Conservation (phyloP, 129 eudicot species). For the Heracleum sosnowskyi region DNA sequence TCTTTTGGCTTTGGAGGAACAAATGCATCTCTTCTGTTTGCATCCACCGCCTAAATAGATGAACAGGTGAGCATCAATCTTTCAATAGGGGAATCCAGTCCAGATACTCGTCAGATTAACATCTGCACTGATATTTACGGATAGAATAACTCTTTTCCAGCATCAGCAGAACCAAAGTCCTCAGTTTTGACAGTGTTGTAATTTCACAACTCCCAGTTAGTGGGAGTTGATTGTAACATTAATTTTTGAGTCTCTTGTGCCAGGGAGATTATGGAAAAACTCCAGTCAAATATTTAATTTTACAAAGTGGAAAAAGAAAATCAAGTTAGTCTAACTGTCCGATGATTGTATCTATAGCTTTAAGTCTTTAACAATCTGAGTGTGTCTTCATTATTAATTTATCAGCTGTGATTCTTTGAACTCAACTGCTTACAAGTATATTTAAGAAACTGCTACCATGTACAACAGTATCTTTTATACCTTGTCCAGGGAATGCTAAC, state of each 20-base stretch:
- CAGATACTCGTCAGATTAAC: not conserved
- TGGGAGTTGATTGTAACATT: not conserved
- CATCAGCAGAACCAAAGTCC: not conserved
- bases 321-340: not conserved
- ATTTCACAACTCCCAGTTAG: not conserved
- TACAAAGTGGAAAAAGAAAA: no score
- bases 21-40: constrained; percentile 69
- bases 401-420: not conserved
- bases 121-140: not conserved
- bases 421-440: not conserved
- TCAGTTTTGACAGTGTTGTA: not conserved
- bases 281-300: not conserved
- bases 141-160: not conserved
- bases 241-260: not conserved
- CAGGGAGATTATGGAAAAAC: not conserved
- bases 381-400: no score
- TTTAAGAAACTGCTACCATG: not conserved
- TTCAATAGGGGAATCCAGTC: not conserved
- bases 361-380: no score
- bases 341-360: not conserved
- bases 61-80: not conserved
- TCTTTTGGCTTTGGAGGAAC: constrained; percentile 99
- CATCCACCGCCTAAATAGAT: constrained; percentile 24
- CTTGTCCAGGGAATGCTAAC: no score
- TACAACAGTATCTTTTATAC: no score